These are phyloP conservation scores for Leccinum holopus DNA, from an alignment of 1,284 basidiomycete genomes.

Conservation along the genomic window DNA sequence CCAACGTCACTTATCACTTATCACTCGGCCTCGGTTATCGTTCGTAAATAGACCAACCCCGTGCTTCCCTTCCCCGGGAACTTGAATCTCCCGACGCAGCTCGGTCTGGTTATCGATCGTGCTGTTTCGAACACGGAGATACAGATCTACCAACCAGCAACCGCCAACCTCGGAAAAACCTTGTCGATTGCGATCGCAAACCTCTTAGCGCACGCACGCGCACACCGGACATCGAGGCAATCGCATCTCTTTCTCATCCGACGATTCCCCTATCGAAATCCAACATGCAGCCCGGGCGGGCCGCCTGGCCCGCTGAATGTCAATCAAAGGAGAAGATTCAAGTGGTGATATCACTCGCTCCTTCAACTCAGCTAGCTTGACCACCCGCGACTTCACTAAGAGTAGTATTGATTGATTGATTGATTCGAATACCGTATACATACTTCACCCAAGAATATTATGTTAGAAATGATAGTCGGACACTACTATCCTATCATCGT, in stretches of 20 bases:
- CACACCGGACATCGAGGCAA: neutral
- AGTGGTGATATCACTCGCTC: neutral
- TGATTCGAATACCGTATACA: constrained; percentile 5
- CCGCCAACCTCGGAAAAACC: neutral
- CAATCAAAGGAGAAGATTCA: neutral
- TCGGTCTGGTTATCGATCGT: neutral
- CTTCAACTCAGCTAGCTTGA: neutral
- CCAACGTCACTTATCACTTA: neutral
- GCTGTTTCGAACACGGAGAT: neutral
- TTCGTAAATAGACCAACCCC: neutral
- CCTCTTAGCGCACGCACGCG: neutral
- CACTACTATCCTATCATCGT: constrained; percentile 15
- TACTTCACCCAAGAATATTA: constrained; percentile 20
- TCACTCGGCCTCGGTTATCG: neutral
- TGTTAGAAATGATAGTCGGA: constrained; percentile 11
- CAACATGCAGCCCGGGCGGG: neutral
- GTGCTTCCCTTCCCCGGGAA: neutral
- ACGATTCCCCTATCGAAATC: neutral
- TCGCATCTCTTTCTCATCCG: neutral
- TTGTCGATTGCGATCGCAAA: neutral
- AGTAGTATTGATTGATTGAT: neutral
- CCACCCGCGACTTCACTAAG: neutral
- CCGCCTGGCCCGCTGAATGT: neutral
- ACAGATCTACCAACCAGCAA: neutral
- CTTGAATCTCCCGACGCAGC: neutral